Conservation (phyloP, 257 asterid genomes). For the Echites panduratus region DNA sequence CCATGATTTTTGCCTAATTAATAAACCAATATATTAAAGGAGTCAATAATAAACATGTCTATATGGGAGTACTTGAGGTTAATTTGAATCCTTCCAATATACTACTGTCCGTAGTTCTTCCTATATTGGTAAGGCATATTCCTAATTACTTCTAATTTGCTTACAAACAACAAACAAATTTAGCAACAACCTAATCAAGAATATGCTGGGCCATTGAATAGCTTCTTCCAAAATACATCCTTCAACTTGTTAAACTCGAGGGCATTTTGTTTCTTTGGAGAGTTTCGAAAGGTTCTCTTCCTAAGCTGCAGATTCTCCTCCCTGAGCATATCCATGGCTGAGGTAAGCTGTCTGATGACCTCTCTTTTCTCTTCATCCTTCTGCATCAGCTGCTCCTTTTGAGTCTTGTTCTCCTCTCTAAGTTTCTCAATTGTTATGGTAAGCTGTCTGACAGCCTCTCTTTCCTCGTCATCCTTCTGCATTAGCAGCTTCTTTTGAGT, state of each 20-base stretch:
- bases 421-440: constrained; percentile 62
- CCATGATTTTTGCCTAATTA: no score
- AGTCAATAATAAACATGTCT: neutral
- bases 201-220: constrained; percentile 43
- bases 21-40: no score
- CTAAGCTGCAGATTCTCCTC: constrained; percentile 58
- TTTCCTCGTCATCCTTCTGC: constrained; percentile 82
- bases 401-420: constrained; percentile 53
- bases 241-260: constrained; percentile 29
- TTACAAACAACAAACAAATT: constrained; percentile 1
- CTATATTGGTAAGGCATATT: neutral
- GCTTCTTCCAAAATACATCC: constrained; percentile 51
- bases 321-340: constrained; percentile 60
- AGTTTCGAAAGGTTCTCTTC: constrained; percentile 26
- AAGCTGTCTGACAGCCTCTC: constrained; percentile 77
- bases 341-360: constrained; percentile 71
- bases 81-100: neutral
- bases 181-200: constrained; percentile 2
- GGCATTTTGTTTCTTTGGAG: constrained; percentile 34
- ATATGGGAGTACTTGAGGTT: constrained; percentile 6
- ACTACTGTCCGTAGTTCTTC: neutral
- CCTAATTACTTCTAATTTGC: constrained; percentile 12
- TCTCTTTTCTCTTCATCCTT: constrained; percentile 92
- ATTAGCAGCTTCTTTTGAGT: constrained; percentile 39
- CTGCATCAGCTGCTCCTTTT: constrained; percentile 39